Percentiles rank a stretch among this genome's conserved stretches.
phyloP scores from a whole-genome alignment of 2,329 filamentous ascomycete genomes.

The Helotiales sp. region DNA sequence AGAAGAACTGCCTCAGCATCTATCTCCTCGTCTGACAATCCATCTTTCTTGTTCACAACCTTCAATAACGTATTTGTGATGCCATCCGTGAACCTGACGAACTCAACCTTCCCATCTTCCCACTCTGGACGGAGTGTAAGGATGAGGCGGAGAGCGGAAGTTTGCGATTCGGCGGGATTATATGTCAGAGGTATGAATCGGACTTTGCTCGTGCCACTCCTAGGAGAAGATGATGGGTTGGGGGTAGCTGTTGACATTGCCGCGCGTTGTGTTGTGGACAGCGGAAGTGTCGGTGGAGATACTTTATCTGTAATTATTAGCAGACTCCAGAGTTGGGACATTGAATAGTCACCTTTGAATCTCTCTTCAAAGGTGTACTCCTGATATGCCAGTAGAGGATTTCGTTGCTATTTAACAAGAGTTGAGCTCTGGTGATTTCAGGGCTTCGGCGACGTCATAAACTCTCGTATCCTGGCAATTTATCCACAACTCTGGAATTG shows the following conservation, averaged over 20 bases:
- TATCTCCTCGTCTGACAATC: slow-evolving; percentile 74
- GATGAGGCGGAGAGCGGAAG: slow-evolving; percentile 80
- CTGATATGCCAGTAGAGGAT: not conserved
- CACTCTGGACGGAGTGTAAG: slow-evolving; percentile 83
- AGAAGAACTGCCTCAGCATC: slow-evolving; percentile 87
- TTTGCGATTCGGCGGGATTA: slow-evolving; percentile 75
- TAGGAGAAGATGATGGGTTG: slow-evolving; percentile 1
- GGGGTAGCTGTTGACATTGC: slow-evolving; percentile 19
- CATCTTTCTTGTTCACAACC: slow-evolving; percentile 71
- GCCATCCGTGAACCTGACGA: slow-evolving; percentile 92
- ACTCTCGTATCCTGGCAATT: not conserved
- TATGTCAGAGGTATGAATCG: slow-evolving; percentile 77
- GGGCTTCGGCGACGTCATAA: slow-evolving; percentile 9
- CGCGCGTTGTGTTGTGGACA: slow-evolving; percentile 2
- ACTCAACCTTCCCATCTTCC: slow-evolving; percentile 79
- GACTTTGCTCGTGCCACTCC: slow-evolving; percentile 45
- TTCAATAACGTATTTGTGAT: slow-evolving; percentile 95
- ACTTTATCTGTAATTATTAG: not conserved
- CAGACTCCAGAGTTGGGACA: not conserved
- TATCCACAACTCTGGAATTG: not conserved
- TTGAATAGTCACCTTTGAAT: not conserved
- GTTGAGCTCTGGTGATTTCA: not conserved
- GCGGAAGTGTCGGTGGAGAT: slow-evolving; percentile 6
- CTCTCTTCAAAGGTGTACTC: not conserved
- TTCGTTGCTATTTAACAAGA: not conserved